These are phyloP conservation scores for Phanerodontia chrysosporium DNA, from an alignment of 768 basidiomycete species.

Conservation along the genomic window DNA sequence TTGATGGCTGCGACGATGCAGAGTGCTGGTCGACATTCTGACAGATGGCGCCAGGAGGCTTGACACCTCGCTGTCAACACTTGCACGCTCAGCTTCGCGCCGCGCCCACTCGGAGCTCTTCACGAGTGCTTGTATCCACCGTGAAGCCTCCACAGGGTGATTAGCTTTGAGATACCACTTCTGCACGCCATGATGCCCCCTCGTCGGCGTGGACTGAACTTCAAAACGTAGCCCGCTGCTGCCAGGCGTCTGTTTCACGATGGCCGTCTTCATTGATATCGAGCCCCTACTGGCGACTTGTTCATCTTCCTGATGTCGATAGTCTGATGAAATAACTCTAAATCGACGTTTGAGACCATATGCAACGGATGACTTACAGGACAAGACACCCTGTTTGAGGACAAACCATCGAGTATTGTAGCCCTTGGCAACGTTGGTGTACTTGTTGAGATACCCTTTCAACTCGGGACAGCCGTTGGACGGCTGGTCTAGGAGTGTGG, in stretches of 20 bases:
- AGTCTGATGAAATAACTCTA: slow-evolving; percentile 41
- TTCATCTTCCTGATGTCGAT: slow-evolving; percentile 89
- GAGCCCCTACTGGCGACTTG: slow-evolving; percentile 79
- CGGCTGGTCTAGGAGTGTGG: slow-evolving; percentile 53
- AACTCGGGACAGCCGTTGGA: slow-evolving; percentile 53
- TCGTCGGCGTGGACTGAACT: slow-evolving; percentile 58
- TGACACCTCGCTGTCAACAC: slow-evolving; percentile 44
- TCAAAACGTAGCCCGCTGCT: slow-evolving; percentile 76
- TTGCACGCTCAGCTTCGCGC: slow-evolving; percentile 37
- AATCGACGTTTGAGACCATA: neutral
- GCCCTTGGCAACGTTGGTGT: slow-evolving; percentile 87
- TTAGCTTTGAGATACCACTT: slow-evolving; percentile 84
- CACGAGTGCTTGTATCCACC: slow-evolving; percentile 78
- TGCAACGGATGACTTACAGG: slow-evolving; percentile 47
- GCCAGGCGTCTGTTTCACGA: slow-evolving; percentile 48
- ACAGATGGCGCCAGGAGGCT: slow-evolving; percentile 17
- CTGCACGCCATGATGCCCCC: slow-evolving; percentile 45
- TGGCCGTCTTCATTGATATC: slow-evolving; percentile 80
- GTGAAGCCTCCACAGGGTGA: slow-evolving; percentile 83
- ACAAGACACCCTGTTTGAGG: slow-evolving; percentile 78
- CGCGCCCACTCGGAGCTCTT: slow-evolving; percentile 71
- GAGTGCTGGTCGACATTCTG: slow-evolving; percentile 3
- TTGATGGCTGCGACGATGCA: slow-evolving; percentile 5
- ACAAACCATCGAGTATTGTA: slow-evolving; percentile 93
- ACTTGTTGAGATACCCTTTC: slow-evolving; percentile 85